These are phyloP conservation scores for Neonectria faginata DNA, from an alignment of 2,329 filamentous ascomycete genomes.

Conservation along the genomic window DNA sequence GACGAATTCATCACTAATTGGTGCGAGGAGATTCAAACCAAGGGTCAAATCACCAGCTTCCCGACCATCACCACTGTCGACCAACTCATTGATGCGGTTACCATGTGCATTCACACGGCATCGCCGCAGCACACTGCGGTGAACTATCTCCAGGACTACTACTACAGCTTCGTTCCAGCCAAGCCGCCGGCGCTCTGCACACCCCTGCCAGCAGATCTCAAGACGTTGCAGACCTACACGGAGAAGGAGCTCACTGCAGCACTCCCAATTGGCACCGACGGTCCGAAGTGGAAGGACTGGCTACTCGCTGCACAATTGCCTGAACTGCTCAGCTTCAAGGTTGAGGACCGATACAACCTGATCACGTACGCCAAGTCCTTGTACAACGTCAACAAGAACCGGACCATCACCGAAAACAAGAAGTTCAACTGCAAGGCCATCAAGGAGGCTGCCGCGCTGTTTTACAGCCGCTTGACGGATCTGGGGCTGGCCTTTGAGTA, in stretches of 20 bases:
- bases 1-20: slow-evolving; percentile 17
- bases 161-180: slow-evolving; percentile 34
- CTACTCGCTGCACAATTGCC: slow-evolving; percentile 27
- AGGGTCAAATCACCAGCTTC: slow-evolving; percentile 24
- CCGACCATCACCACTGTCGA: slow-evolving; percentile 33
- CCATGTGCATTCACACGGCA: slow-evolving; percentile 37
- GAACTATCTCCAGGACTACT: slow-evolving; percentile 38
- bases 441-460: slow-evolving; percentile 10
- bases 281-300: slow-evolving; percentile 36
- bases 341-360: slow-evolving; percentile 27
- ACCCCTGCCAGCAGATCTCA: slow-evolving; percentile 14
- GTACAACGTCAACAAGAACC: slow-evolving; percentile 30
- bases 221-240: slow-evolving; percentile 15
- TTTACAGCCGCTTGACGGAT: slow-evolving; percentile 23
- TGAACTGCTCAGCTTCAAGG: slow-evolving; percentile 34
- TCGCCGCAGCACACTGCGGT: slow-evolving; percentile 33
- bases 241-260: slow-evolving; percentile 30
- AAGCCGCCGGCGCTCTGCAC: slow-evolving; percentile 35
- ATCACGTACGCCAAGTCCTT: slow-evolving; percentile 32
- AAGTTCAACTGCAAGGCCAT: slow-evolving; percentile 8
- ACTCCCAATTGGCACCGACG: slow-evolving; percentile 30
- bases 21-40: slow-evolving; percentile 31
- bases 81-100: slow-evolving; percentile 33
- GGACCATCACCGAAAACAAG: slow-evolving; percentile 4
- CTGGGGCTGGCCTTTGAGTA: slow-evolving; percentile 8